A percentile compares a stretch with the other conserved stretches of the same genome.
Evolutionary conservation across 2,329 filamentous ascomycete species (phyloP).

Genomic region (Colletotrichum cordylinicola): DNA sequence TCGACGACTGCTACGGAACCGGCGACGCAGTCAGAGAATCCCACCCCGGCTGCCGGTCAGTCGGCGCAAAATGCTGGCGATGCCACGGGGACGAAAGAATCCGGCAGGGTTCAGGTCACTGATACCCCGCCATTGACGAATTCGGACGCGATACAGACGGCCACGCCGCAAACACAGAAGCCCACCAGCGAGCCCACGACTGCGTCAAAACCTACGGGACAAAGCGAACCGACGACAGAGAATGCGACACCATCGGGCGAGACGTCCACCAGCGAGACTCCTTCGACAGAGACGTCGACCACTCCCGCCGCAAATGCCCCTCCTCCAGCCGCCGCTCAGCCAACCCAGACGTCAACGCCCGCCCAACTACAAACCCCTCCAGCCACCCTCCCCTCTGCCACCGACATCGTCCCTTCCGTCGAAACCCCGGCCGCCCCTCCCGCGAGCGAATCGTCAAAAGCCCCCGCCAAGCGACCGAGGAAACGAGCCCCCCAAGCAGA

Average conservation of each 20-base stretch:
- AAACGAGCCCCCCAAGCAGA: constrained; percentile 7
- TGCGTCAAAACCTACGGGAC: not conserved
- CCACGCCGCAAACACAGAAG: not conserved
- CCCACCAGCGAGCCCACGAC: not conserved
- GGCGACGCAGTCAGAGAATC: not conserved
- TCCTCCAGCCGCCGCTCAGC: not conserved
- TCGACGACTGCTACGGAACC: constrained; percentile 2
- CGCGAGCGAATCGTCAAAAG: not conserved
- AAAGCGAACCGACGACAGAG: not conserved
- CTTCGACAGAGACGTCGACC: not conserved
- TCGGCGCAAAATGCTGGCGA: not conserved
- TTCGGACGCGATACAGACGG: not conserved
- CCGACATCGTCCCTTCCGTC: not conserved
- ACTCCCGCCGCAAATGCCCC: not conserved
- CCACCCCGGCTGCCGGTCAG: not conserved
- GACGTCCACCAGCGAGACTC: not conserved
- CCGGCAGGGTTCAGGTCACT: not conserved
- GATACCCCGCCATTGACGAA: constrained; percentile 16
- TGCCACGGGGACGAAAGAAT: not conserved
- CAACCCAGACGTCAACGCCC: not conserved
- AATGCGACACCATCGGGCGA: not conserved
- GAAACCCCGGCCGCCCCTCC: not conserved
- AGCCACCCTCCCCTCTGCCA: not conserved
- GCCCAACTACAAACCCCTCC: constrained; percentile 13
- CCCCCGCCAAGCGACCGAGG: constrained; percentile 5